Evolutionary conservation across 306 rosid species (phyloP), one percentile per base, ranked within the genome.

Genomic region (Rosa chinensis): DNA sequence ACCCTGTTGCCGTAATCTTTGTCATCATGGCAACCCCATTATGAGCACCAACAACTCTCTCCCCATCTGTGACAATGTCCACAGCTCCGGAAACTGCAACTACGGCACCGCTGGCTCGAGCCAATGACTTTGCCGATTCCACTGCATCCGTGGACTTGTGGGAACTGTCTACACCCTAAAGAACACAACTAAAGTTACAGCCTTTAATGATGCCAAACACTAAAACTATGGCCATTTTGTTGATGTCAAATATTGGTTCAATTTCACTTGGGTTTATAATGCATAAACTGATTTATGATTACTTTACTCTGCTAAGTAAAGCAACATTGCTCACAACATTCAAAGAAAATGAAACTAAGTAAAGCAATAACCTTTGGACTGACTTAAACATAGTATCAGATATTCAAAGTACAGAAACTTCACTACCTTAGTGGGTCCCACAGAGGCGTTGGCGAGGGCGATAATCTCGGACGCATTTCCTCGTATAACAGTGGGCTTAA

Each of bases 1-100:
- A 92, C 39, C 98, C 93, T 4, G 97, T 92, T 78, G 97, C 98
- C 8, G 99, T 92, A 77, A 95, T 88, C 78, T 80, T 95, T 62
- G 90, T 97, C 99, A 95, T 74, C 96, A 95, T 80, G 20, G 92
- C 74, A 85, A 92, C 98, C 73, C 99, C 99, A 80, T 95, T 95
- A 76, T 81, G 89, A 80, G 94, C 94, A 28, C 96, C 96, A 76
- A 95, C 82, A 66, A 92, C 97, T 77, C 71, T 85, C 48, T 82
- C 80, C 79, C 98, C 99, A 79, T 92, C 93, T 0, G 97, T 92
- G 52, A 92, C 90, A 74, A 95, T 84, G 85, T 92, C 97, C 56
- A 87, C 79, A 13, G 97, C 98, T 39, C 99, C 96, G 10, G 99
- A 88, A 1, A 95, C 97, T 2, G 93, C 97, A 73, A 95, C 97